Evolutionary conservation across 2,329 filamentous ascomycete species (phyloP).

Genomic region (Calonectria hawksworthii): DNA sequence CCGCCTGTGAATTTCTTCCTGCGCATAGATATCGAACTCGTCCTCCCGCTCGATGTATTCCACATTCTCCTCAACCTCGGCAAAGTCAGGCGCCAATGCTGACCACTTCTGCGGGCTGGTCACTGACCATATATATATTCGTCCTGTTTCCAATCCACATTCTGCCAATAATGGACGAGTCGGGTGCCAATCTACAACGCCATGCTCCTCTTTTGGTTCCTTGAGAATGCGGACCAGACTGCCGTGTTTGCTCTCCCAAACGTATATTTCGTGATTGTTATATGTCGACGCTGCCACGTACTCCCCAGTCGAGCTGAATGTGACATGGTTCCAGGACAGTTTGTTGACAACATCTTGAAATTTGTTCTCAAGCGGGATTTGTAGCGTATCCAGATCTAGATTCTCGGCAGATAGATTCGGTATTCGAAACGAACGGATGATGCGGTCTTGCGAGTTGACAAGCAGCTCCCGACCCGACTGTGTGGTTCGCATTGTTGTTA

Average conservation of each 20-base stretch:
- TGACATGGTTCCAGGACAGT: conserved; percentile 96
- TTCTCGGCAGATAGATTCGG: conserved; percentile 80
- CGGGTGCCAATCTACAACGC: conserved; percentile 98
- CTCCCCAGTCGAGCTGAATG: conserved; percentile 93
- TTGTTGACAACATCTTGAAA: conserved; percentile 98
- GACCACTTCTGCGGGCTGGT: conserved; percentile 97
- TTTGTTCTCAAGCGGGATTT: conserved; percentile 94
- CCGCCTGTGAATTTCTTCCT: conserved; percentile 93
- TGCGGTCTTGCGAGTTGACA: conserved; percentile 93
- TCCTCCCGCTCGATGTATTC: conserved; percentile 97
- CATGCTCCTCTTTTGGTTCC: conserved; percentile 95
- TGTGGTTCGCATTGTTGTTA: conserved; percentile 89
- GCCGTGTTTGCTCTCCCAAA: conserved; percentile 95
- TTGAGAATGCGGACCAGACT: conserved; percentile 97
- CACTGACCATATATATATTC: conserved; percentile 97
- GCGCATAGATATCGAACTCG: conserved; percentile 97
- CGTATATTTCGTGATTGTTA: conserved; percentile 98
- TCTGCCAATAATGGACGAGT: conserved; percentile 88
- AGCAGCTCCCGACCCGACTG: conserved; percentile 87
- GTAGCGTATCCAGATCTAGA: conserved; percentile 86
- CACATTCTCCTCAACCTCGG: conserved; percentile 97
- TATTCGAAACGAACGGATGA: conserved; percentile 92
- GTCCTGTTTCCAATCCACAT: conserved; percentile 91
- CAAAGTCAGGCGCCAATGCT: conserved; percentile 95
- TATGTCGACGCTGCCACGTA: conserved; percentile 97